Conservation (phyloP, 305 asterid genomes). For the Fraxinus velutina region DNA sequence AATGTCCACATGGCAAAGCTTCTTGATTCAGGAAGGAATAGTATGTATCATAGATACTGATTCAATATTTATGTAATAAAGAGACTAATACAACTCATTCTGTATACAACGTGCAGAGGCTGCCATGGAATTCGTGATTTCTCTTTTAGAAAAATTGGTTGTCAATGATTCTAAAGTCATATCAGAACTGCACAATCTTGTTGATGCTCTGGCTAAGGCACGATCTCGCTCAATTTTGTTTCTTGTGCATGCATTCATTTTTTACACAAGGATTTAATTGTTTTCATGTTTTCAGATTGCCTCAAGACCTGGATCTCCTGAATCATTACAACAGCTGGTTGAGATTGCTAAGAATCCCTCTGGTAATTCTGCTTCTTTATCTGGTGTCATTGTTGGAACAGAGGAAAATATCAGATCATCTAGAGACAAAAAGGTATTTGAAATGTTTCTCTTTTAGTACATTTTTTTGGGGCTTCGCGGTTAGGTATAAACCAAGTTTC, state of each 20-base stretch:
- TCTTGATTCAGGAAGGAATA: constrained; percentile 92
- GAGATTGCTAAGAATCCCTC: constrained; percentile 90
- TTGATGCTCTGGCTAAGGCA: constrained; percentile 92
- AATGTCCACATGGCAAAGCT: constrained; percentile 97
- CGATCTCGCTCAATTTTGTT: constrained; percentile 20
- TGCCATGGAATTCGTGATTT: constrained; percentile 83
- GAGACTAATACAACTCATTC: constrained; percentile 19
- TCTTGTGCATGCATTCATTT: background rate
- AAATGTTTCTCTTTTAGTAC: background rate
- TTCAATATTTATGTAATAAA: constrained; percentile 19
- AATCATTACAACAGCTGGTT: constrained; percentile 82
- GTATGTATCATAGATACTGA: constrained; percentile 44
- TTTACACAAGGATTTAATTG: constrained; percentile 24
- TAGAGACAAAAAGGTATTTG: constrained; percentile 72
- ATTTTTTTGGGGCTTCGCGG: background rate
- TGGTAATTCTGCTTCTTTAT: constrained; percentile 41
- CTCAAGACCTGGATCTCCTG: constrained; percentile 96
- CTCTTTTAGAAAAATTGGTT: constrained; percentile 72
- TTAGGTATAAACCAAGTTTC: constrained; percentile 6
- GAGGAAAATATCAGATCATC: constrained; percentile 57
- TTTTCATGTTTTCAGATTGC: constrained; percentile 59
- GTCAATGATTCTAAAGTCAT: constrained; percentile 65
- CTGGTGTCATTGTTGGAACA: constrained; percentile 57
- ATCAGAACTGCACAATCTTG: constrained; percentile 87
- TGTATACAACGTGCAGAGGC: constrained; percentile 57